Evolutionary conservation across 805 yeast genomes (phyloP).

Genomic region (Saturnispora quitensis): DNA sequence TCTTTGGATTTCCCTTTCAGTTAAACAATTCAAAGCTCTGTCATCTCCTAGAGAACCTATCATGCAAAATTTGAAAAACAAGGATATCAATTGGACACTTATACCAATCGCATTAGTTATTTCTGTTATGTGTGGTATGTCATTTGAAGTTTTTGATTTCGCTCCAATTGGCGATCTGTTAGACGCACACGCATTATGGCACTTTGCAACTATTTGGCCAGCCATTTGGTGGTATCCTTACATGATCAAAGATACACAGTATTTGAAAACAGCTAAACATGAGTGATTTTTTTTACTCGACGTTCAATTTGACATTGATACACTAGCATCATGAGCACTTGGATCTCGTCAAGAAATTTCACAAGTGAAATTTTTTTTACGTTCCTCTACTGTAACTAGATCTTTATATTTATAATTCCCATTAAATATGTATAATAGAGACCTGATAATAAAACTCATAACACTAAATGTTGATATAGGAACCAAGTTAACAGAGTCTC

Average conservation of each 20-base stretch:
- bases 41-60: constrained; percentile 13
- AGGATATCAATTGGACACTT: constrained; percentile 33
- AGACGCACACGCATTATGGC: constrained; percentile 96
- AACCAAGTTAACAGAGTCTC: constrained; percentile 1
- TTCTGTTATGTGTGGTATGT: constrained; percentile 62
- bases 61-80: constrained; percentile 18
- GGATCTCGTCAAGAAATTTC: neutral
- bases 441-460: neutral
- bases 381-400: neutral
- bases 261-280: constrained; percentile 22
- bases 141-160: constrained; percentile 87
- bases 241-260: constrained; percentile 37
- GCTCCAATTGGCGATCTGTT: constrained; percentile 58
- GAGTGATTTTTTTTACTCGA: constrained; percentile 10
- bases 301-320: neutral
- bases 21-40: constrained; percentile 23
- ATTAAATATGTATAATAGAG: neutral
- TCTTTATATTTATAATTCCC: neutral
- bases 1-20: constrained; percentile 35
- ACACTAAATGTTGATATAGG: constrained; percentile 4
- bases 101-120: constrained; percentile 45
- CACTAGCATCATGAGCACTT: neutral
- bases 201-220: constrained; percentile 77
- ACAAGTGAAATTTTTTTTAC: neutral
- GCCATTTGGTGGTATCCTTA: constrained; percentile 64